phyloP scores from a whole-genome alignment of 73 alveolate genomes.

The Symbiodinium pilosum region DNA sequence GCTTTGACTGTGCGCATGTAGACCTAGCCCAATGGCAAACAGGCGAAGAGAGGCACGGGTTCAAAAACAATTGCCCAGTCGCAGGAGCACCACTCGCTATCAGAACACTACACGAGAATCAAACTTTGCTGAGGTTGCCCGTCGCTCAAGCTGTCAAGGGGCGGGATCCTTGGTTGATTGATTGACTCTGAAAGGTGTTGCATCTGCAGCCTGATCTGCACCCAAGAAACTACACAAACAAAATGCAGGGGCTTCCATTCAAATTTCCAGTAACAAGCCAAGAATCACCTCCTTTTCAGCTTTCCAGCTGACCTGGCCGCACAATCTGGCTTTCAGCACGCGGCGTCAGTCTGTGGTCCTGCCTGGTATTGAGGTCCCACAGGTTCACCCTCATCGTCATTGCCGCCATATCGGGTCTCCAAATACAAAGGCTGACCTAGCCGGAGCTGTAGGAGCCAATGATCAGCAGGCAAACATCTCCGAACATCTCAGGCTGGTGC shows the following conservation, averaged over 20 bases:
- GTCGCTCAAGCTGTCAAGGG: slow-evolving; percentile 84
- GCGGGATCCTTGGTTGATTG: slow-evolving; percentile 40
- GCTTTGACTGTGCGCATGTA: too few relatives aligned
- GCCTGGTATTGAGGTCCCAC: slow-evolving; percentile 89
- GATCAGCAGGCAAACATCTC: too few relatives aligned
- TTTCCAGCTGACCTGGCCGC: slow-evolving; percentile 59
- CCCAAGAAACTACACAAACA: too few relatives aligned
- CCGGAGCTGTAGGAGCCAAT: neutral
- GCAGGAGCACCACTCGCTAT: too few relatives aligned
- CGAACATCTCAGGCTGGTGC: neutral
- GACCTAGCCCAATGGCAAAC: too few relatives aligned
- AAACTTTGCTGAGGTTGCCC: slow-evolving; percentile 23
- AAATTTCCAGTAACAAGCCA: neutral
- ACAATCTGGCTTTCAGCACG: neutral
- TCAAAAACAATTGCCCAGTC: too few relatives aligned
- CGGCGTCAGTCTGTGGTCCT: neutral
- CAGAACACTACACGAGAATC: too few relatives aligned
- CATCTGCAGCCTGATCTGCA: too few relatives aligned
- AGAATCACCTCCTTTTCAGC: slow-evolving; percentile 70
- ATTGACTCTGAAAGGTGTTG: too few relatives aligned
- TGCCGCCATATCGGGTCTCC: slow-evolving; percentile 74
- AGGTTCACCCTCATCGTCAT: slow-evolving; percentile 22
- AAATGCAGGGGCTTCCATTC: too few relatives aligned
- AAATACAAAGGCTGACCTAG: slow-evolving; percentile 75
- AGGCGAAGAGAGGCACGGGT: too few relatives aligned